Evolutionary conservation across 208 protist species (phyloP), one percentile per base, ranked within the genome.

Genomic region (Zelonia costaricensis): DNA sequence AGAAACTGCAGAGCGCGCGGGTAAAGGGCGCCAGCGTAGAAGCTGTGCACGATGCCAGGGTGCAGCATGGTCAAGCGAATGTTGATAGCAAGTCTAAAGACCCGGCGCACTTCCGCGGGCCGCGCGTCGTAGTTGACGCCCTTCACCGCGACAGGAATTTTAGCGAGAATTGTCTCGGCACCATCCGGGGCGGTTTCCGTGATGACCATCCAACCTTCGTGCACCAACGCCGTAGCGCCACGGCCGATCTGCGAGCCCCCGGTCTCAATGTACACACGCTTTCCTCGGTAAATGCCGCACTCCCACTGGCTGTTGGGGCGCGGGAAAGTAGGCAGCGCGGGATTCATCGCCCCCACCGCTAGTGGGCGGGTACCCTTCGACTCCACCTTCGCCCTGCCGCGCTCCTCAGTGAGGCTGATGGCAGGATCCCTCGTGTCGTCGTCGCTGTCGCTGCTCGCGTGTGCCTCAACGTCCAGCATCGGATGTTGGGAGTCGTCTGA

Each of bases 91-190:
- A 16, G 4, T 36, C 60, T 52, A 25, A 56, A 47, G 51, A 61
- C 42, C 28, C 42, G 40, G 18, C 52, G 66, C 25, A 73, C 20
- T 3, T 15, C 28, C 25, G 45, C 66, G 15, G 65, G 16, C 16
- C 48, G 44, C 7, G 59, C 59, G 33, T 73, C 42, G 58, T 54
- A 73, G 15, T n/a, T 20, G 16, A 73, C 20, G 27, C 39, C 58
- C 33, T 73, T 73, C 51, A 73, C 61, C 12, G 66, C 66, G 0
- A 66, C 66, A 0, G 66, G 66, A 35, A 66, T n/a, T 9, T 20
- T 54, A 25, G 44, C 33, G n/a, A 65, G 52, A 9, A 49, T 35
- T 18, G 25, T 30, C 28, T 73, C 66, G 1, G 23, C 48, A 20
- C 57, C 57, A 8, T 48, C 30, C n/a, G n/a, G n/a, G 10, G 43